These are phyloP conservation scores for Massariosphaeria phaeospora DNA, from an alignment of 495 filamentous ascomycete species.

Conservation along the genomic window DNA sequence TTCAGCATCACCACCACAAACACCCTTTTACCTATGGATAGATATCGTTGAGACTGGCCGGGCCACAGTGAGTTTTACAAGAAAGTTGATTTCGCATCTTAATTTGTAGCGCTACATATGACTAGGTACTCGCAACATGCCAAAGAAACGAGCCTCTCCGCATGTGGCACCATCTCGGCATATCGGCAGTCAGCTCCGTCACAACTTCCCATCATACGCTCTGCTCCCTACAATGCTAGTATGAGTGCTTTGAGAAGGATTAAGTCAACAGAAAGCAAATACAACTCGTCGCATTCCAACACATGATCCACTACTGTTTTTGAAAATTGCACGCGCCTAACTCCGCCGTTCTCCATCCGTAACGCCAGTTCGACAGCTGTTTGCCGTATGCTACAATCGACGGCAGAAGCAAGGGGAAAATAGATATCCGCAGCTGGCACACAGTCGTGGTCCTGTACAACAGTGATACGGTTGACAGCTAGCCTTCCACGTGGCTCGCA, in stretches of 20 bases:
- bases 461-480: neutral
- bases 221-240: no score
- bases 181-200: no score
- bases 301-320: neutral
- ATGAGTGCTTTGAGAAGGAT: no score
- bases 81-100: no score
- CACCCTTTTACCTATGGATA: neutral
- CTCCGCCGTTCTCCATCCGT: constrained; percentile 17
- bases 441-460: neutral
- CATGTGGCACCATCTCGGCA: no score
- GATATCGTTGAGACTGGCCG: no score
- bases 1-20: constrained; percentile 9
- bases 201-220: no score
- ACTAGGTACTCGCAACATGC: no score
- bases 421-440: neutral
- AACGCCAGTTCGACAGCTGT: constrained; percentile 13
- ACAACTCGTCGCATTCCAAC: neutral
- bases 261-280: no score
- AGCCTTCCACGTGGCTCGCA: neutral
- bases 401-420: neutral
- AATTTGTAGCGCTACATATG: no score
- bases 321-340: constrained; percentile 12
- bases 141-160: no score
- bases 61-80: no score
- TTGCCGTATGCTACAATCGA: constrained; percentile 19